Conservation (phyloP, 805 yeast genomes). For the Ogataea nitratoaversa region DNA sequence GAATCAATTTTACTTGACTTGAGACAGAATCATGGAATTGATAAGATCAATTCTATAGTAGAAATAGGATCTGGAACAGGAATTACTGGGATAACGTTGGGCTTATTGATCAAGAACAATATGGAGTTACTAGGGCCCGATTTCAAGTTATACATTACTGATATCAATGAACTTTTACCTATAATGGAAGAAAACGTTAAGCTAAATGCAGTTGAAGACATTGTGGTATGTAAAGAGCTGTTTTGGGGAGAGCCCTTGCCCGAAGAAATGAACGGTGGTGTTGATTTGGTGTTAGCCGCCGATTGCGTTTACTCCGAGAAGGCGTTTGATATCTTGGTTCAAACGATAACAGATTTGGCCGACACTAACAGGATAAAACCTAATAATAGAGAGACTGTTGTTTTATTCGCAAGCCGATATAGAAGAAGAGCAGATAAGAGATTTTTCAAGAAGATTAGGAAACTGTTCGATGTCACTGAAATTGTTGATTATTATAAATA, state of each 20-base stretch:
- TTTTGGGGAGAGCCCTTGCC: conserved; percentile 44
- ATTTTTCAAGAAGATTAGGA: conserved; percentile 27
- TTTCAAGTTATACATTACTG: conserved; percentile 41
- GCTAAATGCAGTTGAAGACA: conserved; percentile 33
- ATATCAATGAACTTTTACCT: conserved; percentile 43
- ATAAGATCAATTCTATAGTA: conserved; percentile 29
- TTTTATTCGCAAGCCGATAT: conserved; percentile 50
- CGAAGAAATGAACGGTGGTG: conserved; percentile 25
- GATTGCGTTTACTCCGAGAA: conserved; percentile 56
- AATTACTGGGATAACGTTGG: conserved; percentile 41
- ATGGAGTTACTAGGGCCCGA: conserved; percentile 1
- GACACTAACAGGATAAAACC: background rate
- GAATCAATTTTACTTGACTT: conserved; percentile 1
- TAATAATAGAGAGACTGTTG: conserved; percentile 33
- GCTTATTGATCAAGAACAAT: conserved; percentile 23
- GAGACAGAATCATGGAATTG: conserved; percentile 18
- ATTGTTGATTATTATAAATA: conserved; percentile 32
- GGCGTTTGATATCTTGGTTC: conserved; percentile 49
- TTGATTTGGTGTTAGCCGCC: conserved; percentile 51
- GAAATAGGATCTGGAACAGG: conserved; percentile 63
- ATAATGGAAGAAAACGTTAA: conserved; percentile 43
- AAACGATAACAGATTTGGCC: conserved; percentile 43
- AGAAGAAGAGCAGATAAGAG: conserved; percentile 39
- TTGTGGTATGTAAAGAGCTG: conserved; percentile 39
- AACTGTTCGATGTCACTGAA: conserved; percentile 29